These are phyloP conservation scores for Sugiyamaella smithiae DNA, from an alignment of 805 yeast genomes.

Conservation along the genomic window DNA sequence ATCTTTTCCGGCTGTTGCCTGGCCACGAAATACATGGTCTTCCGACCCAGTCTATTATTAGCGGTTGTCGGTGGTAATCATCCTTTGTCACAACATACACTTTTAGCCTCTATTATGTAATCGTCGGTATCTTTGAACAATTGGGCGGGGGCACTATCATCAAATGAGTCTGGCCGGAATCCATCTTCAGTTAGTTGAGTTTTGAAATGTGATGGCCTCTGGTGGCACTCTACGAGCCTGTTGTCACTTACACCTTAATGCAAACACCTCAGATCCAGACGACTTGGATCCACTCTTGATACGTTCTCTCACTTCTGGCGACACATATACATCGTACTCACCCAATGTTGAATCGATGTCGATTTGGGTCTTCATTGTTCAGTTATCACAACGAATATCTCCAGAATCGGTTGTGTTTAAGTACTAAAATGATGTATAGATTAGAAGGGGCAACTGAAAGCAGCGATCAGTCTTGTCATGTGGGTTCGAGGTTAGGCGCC, in stretches of 20 bases:
- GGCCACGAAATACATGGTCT: conserved; percentile 27
- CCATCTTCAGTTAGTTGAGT: conserved; percentile 23
- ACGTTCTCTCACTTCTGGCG: background rate
- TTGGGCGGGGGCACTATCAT: conserved; percentile 9
- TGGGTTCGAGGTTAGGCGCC: too few relatives aligned
- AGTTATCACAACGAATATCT: background rate
- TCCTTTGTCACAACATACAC: background rate
- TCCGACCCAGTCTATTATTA: conserved; percentile 6
- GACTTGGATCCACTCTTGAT: background rate
- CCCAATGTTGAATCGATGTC: background rate
- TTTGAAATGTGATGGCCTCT: background rate
- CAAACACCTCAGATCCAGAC: conserved; percentile 7
- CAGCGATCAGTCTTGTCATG: too few relatives aligned
- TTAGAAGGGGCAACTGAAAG: too few relatives aligned
- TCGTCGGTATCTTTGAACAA: conserved; percentile 24
- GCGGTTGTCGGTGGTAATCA: background rate
- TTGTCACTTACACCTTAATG: conserved; percentile 10
- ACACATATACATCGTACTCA: background rate
- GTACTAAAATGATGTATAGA: too few relatives aligned
- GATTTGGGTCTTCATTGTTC: background rate
- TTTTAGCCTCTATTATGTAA: conserved; percentile 17
- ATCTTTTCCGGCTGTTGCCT: conserved; percentile 27
- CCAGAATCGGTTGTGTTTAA: too few relatives aligned
- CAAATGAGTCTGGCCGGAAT: conserved; percentile 26
- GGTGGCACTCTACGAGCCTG: background rate